Base-by-base conservation (phyloP, 2,329 filamentous ascomycete species). In the Juglanconis oblonga region DNA sequence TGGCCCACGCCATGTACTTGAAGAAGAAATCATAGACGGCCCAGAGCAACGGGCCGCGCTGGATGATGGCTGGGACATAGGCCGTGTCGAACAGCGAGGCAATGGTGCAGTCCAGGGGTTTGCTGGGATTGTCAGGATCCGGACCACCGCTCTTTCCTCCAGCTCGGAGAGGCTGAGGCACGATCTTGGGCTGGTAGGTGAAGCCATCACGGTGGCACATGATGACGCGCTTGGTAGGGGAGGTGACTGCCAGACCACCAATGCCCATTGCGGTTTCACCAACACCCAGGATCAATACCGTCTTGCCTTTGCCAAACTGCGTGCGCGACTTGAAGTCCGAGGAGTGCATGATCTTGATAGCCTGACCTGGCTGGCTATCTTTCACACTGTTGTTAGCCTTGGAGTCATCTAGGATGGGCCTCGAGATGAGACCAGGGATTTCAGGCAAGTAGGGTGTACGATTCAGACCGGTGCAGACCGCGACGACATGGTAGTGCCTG, bases 71-170 rank as follows among this genome's bases (percentile, higher is more conserved):
- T n/a, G 81, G 79, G 5, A 78, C 75, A 57, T 82, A 82, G 4
- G 78, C 77, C 0, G 80, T 81, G 62, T 82, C 79, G 61, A 83
- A 81, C 5, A 82, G 66, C 57, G 78, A 80, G 9, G 78, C 79
- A 1, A 77, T 71, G 1, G 76, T 75, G 3, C 76, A 73, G 62
- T 82, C 80, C 13, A 79, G 73, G 0, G 80, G 79, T 44, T 80
- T 79, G 50, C 78, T 79, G 8, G 70, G 73, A 1, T 44, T 50
- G 36, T 48, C 31, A 3, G 62, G 64, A 45, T 65, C 63, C 1
- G 64, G 47, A 17, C 62, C 59, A 17, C 57, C 64, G 42, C 59
- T 60, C n/a, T 49, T 55, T 8, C 66, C 62, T 8, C 64, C 61
- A 5, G 67, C 60, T 47, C 67, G 58, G 14, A 65, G 29, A 1